Conservation (phyloP, 306 rosid species). For the Pterocarpus macrocarpus region DNA sequence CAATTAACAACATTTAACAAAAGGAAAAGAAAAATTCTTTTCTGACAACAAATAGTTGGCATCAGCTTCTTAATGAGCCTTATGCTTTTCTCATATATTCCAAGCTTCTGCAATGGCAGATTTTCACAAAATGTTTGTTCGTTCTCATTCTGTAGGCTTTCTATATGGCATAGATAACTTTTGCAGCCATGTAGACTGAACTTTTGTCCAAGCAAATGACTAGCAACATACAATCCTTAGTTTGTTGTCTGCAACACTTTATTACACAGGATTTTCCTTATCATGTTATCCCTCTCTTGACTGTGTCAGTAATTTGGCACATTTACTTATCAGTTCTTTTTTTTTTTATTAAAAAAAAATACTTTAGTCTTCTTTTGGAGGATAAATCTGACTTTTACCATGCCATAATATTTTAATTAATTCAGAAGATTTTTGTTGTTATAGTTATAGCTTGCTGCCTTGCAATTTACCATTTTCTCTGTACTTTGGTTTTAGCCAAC, state of each 20-base stretch:
- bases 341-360: too few species aligned
- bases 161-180: conserved; percentile 25
- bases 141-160: background rate
- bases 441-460: conserved; percentile 19
- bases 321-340: too few species aligned
- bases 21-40: background rate
- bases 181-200: conserved; percentile 23
- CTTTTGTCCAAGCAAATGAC: background rate
- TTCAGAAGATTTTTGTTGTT: conserved; percentile 18
- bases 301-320: too few species aligned
- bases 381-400: conserved; percentile 3
- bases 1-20: background rate
- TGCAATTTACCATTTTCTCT: conserved; percentile 17
- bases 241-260: background rate
- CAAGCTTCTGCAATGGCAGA: too few species aligned
- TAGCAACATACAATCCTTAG: conserved; percentile 17
- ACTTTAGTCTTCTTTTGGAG: background rate
- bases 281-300: too few species aligned
- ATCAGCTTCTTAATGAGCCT: background rate
- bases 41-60: background rate
- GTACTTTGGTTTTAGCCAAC: conserved; percentile 2
- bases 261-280: background rate
- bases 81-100: conserved; percentile 23
- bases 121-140: background rate
- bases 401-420: conserved; percentile 1